Conservation (phyloP, 331 rosid genomes). For the Stylosanthes scabra region DNA sequence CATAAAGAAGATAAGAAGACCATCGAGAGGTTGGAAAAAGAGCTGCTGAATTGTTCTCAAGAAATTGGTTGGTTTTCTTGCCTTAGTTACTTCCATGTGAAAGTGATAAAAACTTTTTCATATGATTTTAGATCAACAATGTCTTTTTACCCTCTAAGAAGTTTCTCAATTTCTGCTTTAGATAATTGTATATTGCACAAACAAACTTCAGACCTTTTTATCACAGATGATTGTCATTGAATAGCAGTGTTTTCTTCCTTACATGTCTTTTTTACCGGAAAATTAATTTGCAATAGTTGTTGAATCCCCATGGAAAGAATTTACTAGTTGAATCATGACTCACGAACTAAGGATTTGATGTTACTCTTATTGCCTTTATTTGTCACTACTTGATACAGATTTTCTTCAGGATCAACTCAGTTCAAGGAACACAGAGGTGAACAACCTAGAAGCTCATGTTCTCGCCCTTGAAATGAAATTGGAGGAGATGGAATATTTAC, state of each 20-base stretch:
- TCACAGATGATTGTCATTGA: slow-evolving; percentile 9
- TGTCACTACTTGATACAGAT: slow-evolving; percentile 62
- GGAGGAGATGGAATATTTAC: slow-evolving; percentile 60
- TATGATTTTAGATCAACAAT: slow-evolving; percentile 18
- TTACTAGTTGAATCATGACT: slow-evolving; percentile 23
- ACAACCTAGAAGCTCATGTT: slow-evolving; percentile 58
- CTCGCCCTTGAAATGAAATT: slow-evolving; percentile 62
- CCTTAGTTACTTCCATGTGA: slow-evolving; percentile 1
- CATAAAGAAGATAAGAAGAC: slow-evolving; percentile 63
- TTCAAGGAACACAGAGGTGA: slow-evolving; percentile 64
- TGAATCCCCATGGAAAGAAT: slow-evolving; percentile 20
- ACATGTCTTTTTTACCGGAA: slow-evolving; percentile 16
- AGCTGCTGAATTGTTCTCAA: slow-evolving; percentile 80
- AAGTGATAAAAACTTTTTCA: not conserved
- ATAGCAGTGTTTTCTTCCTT: not conserved
- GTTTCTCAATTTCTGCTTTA: not conserved
- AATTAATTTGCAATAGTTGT: slow-evolving; percentile 23
- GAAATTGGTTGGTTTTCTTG: slow-evolving; percentile 70
- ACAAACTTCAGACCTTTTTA: slow-evolving; percentile 21
- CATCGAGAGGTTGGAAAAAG: slow-evolving; percentile 71
- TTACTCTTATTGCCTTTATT: slow-evolving; percentile 28
- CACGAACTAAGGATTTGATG: not conserved
- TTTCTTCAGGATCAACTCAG: slow-evolving; percentile 82
- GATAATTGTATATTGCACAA: slow-evolving; percentile 24
- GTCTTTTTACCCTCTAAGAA: too few species aligned